Evolutionary conservation across 2,329 filamentous ascomycete species (phyloP), one percentile per base, ranked within the genome.

Genomic region (Dryadomyces quercus-mongolicae): DNA sequence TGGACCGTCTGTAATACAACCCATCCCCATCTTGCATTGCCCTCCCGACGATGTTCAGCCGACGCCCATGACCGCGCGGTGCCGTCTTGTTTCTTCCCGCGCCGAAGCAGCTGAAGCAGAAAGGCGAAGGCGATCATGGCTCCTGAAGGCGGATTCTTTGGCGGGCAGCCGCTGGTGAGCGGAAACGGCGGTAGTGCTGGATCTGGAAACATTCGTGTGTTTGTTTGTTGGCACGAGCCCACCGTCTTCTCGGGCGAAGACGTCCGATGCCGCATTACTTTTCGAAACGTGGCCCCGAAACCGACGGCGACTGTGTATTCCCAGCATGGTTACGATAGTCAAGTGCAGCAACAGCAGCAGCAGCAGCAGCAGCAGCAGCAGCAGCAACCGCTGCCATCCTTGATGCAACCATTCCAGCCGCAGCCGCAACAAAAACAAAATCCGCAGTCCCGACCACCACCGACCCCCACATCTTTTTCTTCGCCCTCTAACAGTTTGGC

Each of bases 161-260:
- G 48, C 21, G 31, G 50, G 6, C 45, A 47, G 45, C 45, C 45
- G 45, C 3, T 25, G 8, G 25, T 3, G 3, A 25, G 46, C 22
- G 16, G 46, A 31, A 20, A 31, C 47, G 15, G 15, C 8, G 36
- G 36, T 12, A 16, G 36, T 16, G 46, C 45, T 16, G 31, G 42
- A n/a, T 13, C 13, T 36, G 74, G 73, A 71, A 92, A 94, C 74
- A 89, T 98, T 67, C 87, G 91, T 69, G 92, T 96, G 70, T 95
- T 92, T 68, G 88, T 98, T 69, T 84, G 85, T 72, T 98, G 92
- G 87, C 86, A 89, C 68, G 88, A 95, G 66, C 84, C 92, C 68
- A 91, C 88, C 58, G 88, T 98, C 63, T 98, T 97, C 71, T 88
- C 93, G 55, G 93, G 93, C 70, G 93, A 98, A 75, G 86, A 95